Evolutionary conservation across 345 rosid species (phyloP), one percentile per base, ranked within the genome.

Genomic region (Trapa bicornis): DNA sequence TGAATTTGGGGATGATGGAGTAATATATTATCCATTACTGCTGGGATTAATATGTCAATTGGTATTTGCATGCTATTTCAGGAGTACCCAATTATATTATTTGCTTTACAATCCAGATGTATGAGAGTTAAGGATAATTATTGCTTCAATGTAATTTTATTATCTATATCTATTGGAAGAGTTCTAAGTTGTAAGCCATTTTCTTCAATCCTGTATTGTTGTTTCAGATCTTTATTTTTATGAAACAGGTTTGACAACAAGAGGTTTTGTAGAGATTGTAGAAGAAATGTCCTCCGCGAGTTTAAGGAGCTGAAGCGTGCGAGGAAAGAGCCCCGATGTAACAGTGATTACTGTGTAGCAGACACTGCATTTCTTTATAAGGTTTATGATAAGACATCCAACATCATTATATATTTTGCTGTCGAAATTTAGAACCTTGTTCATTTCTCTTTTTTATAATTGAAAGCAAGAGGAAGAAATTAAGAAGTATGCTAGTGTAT

Each of bases 231-330:
- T 64, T 37, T 13, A 65, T 15, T 65, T 65, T 17, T 42, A 22
- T 65, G 67, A 4, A 68, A 68, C 84, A 91, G 99, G 85, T 94
- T 94, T 74, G 96, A 94, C 75, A 81, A 88, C 87, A 94, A 91
- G 83, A 87, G 93, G 79, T 94, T 94, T 82, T 94, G 99, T 76
- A 85, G 96, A 87, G 96, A 91, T 76, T 94, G 99, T 75, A 81
- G 97, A 79, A 83, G 87, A 73, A 91, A 89, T 63, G 99, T 94
- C 68, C 85, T 82, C 75, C 95, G 95, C 32, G 99, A 91, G 74
- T 94, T 89, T 76, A 94, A 91, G 83, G 97, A 87, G 79, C 83
- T 89, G 68, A 94, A 89, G 80, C 89, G 97, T 69, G 73, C 85
- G 81, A 85, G 88, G 64, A 84, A 86, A 80, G 96, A 89, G 75